These are phyloP conservation scores for Blastobotrys chiropterorum DNA, from an alignment of 805 yeast species.

Conservation along the genomic window DNA sequence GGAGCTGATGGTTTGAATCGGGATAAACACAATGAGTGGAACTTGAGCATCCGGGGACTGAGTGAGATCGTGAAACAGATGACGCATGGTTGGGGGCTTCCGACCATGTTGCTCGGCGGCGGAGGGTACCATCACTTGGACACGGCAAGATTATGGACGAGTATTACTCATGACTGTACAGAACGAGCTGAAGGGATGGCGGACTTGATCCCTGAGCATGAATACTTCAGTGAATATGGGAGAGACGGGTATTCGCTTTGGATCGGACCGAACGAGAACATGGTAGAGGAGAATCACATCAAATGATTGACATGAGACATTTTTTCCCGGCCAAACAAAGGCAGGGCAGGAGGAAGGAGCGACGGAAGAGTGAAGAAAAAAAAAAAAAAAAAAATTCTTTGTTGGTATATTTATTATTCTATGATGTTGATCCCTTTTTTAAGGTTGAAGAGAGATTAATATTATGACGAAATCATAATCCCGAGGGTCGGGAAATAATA, in stretches of 20 bases:
- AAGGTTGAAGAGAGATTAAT: background rate
- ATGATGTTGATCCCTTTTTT: too few species aligned
- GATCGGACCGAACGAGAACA: slow-evolving; percentile 24
- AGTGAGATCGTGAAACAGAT: slow-evolving; percentile 32
- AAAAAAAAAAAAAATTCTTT: too few species aligned
- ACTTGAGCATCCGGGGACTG: slow-evolving; percentile 49
- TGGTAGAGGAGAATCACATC: slow-evolving; percentile 11
- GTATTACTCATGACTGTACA: slow-evolving; percentile 26
- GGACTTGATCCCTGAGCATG: slow-evolving; percentile 46
- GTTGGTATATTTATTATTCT: too few species aligned
- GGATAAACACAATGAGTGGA: slow-evolving; percentile 65
- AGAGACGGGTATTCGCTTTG: slow-evolving; percentile 45
- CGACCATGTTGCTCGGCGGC: slow-evolving; percentile 57
- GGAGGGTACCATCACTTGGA: slow-evolving; percentile 68
- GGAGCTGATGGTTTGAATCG: slow-evolving; percentile 73
- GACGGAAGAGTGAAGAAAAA: too few species aligned
- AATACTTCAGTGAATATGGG: slow-evolving; percentile 37
- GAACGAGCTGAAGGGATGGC: slow-evolving; percentile 32
- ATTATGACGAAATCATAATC: background rate
- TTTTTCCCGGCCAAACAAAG: background rate
- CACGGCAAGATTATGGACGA: slow-evolving; percentile 56
- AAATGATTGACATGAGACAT: background rate
- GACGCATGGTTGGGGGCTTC: slow-evolving; percentile 25
- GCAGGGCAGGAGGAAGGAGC: too few species aligned
- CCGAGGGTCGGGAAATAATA: background rate